Evolutionary conservation across 768 basidiomycete species (phyloP), one percentile per base, ranked within the genome.

Genomic region (Boletus eberwhitei): DNA sequence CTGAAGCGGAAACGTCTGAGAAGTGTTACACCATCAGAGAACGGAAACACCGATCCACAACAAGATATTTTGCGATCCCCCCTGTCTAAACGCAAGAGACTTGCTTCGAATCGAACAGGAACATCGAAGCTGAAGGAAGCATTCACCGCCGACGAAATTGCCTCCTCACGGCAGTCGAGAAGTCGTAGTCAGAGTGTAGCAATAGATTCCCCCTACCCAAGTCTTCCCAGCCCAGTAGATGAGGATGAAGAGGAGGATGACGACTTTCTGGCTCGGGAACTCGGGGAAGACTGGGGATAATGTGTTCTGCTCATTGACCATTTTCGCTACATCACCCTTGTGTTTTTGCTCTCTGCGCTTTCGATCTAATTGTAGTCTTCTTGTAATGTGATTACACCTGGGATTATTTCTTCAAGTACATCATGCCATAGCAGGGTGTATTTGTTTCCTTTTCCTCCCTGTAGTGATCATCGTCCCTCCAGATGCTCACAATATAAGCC

Each of bases 201-300:
- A 14, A 52, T 47, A 57, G 58, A 53, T 49, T 53, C 47, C 4
- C 49, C 45, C n/a, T 35, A 49, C 8, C 31, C 52, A 40, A 55
- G 55, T 53, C 45, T 55, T 50, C 54, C 63, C 39, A 66, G 64
- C 52, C 60, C 64, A 4, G 69, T 75, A 0, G 80, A 77, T 0
- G 82, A 80, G 5, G 80, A 77, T 0, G 83, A 83, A 1, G 79
- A 80, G 2, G 87, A 88, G 5, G 87, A 88, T 1, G 88, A 89
- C 39, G 88, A 90, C 66, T 90, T 90, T 66, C 74, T 90, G n/a
- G 84, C 88, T n/a, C 78, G 85, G 37, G 90, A 87, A 64, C 74
- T 91, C 60, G 87, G 83, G 65, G 86, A 86, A 66, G 88, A 90
- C 55, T 82, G 79, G 82, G 85, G 87, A 81, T 90, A 84, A 71